Evolutionary conservation across 1,284 basidiomycete species (phyloP), one percentile per base, ranked within the genome.

Genomic region (Mycena citricolor): DNA sequence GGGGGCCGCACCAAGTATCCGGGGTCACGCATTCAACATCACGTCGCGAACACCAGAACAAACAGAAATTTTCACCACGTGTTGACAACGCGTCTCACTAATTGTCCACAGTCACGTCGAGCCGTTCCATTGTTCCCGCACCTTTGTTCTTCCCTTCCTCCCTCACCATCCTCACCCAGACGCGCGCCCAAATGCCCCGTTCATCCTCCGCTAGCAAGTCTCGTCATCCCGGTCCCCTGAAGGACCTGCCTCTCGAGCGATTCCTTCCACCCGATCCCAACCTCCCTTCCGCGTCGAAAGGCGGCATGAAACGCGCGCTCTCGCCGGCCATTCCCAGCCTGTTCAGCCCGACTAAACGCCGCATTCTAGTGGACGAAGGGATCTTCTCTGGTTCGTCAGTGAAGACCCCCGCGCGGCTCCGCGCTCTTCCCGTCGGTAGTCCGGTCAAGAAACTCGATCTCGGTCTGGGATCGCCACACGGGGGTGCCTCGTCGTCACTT

Each of bases 361-460:
- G 86, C 33, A 76, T 87, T 45, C 70, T 87, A 42, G 70, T 66
- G 46, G 70, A 69, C 34, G 80, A 83, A 56, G 77, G 74, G 41
- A 62, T 75, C n/a, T 65, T 71, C 41, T 60, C 66, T 5, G 66
- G 33, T 68, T 67, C 54, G 56, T 60, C 4, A 43, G 47, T 37
- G 66, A 66, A 55, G 67, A 59, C 44, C 62, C 69, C 33, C 33
- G 65, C 46, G 55, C 63, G 19, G 54, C 54, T 44, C 49, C 54
- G 47, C 33, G 50, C 45, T 37, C 62, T 40, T 55, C 66, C 57
- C 44, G 60, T 56, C 50, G 59, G 47, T 59, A 74, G 71, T 54
- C 73, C 77, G 25, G 74, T 71, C 16, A 69, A 67, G 51, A 73
- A 68, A 50, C 70, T 79, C 44, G 72, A 81, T 55, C 79, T 79